Base-by-base conservation (phyloP, 78 protist genomes). In the Dictyostelium capitatum region DNA sequence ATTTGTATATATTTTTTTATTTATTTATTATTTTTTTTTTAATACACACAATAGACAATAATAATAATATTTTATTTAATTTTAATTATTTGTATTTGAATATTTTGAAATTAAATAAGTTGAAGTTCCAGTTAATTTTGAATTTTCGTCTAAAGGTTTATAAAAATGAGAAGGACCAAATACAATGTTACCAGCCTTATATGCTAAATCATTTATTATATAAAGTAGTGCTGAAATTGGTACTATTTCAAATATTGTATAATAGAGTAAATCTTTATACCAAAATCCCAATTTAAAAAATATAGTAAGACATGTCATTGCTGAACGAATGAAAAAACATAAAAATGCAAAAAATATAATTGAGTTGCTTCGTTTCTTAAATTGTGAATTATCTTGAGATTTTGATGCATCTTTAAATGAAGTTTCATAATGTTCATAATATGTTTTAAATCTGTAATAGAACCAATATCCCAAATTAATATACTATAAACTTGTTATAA, bases 401-500 rank as follows among this genome's bases (percentile, higher is more conserved):
- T 46, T 47, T 9, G n/a, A 23, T 46, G 79, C 79, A 73, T 73
- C 79, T n/a, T 32, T 30, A 47, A 73, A 73, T 23, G 43, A n/a
- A 47, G 47, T n/a, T n/a, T 73, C 79, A 73, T 73, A 73, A 47
- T 73, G 51, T 73, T 73, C 37, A 73, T 73, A 73, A 73, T 73
- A 73, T 6, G 56, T 47, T 46, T 46, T 73, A 46, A 46, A 46
- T 73, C 79, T 73, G 23, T 37, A 37, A n/a, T n/a, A n/a, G n/a
- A n/a, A n/a, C n/a, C n/a, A n/a, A n/a, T n/a, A n/a, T n/a, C n/a
- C n/a, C n/a, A n/a, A n/a, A n/a, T n/a, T n/a, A n/a, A n/a, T n/a
- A n/a, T n/a, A n/a, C n/a, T n/a, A n/a, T n/a, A n/a, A n/a, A n/a
- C n/a, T n/a, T n/a, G n/a, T n/a, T n/a, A n/a, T n/a, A n/a, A n/a